Base-by-base conservation (phyloP, 768 basidiomycete species). In the Psilocybe tampanensis region DNA sequence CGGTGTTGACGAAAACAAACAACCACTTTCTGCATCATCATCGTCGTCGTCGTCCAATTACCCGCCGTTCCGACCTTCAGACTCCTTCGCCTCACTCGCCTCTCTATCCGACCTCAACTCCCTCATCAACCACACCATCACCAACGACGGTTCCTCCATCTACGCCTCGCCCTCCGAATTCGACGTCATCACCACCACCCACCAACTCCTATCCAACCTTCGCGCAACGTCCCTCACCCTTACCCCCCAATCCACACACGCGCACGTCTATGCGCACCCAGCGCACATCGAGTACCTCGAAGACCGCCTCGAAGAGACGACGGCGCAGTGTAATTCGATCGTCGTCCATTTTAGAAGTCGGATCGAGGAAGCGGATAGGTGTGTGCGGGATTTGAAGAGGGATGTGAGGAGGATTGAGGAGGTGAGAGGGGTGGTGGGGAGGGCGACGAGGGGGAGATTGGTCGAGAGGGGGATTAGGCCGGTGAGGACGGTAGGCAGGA, bases 131-230 rank as follows among this genome's bases (percentile, higher is more conserved):
- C 55, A 62, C 15, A 42, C 58, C n/a, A 41, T 48, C 18, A 50
- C 55, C 18, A 61, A 70, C 51, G 70, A 74, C 51, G 65, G 73
- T 19, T 69, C 70, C 5, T 74, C 78, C 55, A 64, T 69, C 53
- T 75, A 63, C 29, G 5, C 29, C 66, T 76, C 69, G 59, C 64
- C 73, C 2, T 66, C 72, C 19, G 74, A 80, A 49, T 72, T 82
- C 49, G 82, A 86, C 54, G 70, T 79, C 44, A 74, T 78, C 15
- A 64, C 69, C 19, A 71, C 78, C 5, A 68, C 76, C 2, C 78
- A 82, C 45, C 77, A 74, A 48, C 75, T 88, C 26, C 72, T 90
- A 29, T 72, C 80, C 5, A 81, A 80, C 61, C 79, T 90, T 34
- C 82, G 81, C 41, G 64, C 74, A 3, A 80, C 85, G 9, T 81